Conservation (phyloP, 108 stramenopile genomes). For the Seminavis robusta region DNA sequence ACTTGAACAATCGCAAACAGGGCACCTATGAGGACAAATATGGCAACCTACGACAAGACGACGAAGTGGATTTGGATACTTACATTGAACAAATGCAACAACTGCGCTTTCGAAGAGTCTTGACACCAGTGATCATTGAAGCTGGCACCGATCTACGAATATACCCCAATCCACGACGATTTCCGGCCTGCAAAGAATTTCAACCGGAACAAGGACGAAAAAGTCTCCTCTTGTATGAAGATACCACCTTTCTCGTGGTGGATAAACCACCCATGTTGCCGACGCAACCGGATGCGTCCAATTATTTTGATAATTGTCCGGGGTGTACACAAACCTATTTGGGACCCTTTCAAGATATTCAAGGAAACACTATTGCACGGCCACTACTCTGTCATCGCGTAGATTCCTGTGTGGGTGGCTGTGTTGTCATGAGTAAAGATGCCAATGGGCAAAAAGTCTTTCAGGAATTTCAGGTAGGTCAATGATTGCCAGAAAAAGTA, state of each 20-base stretch:
- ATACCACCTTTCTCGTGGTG: conserved; percentile 87
- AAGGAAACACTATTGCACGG: conserved; percentile 46
- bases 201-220: too few species aligned
- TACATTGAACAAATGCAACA: conserved; percentile 65
- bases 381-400: conserved; percentile 85
- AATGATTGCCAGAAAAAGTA: too few species aligned
- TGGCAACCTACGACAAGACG: conserved; percentile 15
- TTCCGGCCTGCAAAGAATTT: conserved; percentile 75
- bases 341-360: conserved; percentile 78
- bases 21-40: conserved; percentile 22
- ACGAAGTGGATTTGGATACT: conserved; percentile 49
- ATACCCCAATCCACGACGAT: conserved; percentile 77
- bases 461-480: too few species aligned
- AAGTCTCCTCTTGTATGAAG: conserved; percentile 62
- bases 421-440: conserved; percentile 86
- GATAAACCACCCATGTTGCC: conserved; percentile 90
- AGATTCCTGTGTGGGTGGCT: conserved; percentile 84
- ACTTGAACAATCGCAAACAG: conserved; percentile 58
- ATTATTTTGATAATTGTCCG: conserved; percentile 83
- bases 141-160: conserved; percentile 80
- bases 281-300: conserved; percentile 85
- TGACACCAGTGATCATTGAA: conserved; percentile 55
- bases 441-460: conserved; percentile 82
- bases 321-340: conserved; percentile 69
- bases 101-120: conserved; percentile 67